Evolutionary conservation across 805 yeast genomes (phyloP).

Genomic region (Yarrowia sp.): DNA sequence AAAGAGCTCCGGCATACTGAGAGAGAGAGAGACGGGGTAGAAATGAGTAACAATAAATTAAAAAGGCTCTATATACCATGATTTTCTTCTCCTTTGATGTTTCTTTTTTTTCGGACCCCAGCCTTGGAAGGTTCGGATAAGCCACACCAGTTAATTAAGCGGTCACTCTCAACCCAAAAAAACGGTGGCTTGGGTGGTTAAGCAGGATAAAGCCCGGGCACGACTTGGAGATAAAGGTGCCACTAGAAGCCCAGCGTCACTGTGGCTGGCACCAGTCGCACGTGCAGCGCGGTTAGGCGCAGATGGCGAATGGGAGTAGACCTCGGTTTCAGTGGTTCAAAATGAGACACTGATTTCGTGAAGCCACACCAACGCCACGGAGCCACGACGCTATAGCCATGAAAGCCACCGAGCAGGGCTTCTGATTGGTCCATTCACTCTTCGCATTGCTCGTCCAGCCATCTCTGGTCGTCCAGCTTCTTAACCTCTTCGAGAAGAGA

Average conservation of each 20-base stretch:
- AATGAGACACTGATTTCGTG: neutral
- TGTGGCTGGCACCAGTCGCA: constrained; percentile 4
- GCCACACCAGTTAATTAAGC: neutral
- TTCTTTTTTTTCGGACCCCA: neutral
- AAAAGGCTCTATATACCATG: neutral
- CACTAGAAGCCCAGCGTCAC: neutral
- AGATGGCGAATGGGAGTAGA: neutral
- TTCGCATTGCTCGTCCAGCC: constrained; percentile 21
- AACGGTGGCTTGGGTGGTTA: constrained; percentile 8
- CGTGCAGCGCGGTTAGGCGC: neutral
- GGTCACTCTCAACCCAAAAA: neutral
- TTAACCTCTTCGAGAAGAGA: constrained; percentile 21
- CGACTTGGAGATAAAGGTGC: neutral
- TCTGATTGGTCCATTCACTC: neutral
- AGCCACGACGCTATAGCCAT: neutral
- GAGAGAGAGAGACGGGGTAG: neutral
- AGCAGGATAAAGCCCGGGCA: neutral
- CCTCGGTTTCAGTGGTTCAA: neutral
- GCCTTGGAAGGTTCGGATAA: neutral
- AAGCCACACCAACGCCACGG: constrained; percentile 1
- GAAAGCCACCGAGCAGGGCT: neutral
- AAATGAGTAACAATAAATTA: neutral
- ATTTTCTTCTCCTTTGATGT: neutral
- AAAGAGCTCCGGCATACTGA: too few species aligned
- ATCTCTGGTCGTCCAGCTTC: neutral